Conservation (phyloP, 176 grass and related monocot species). For the Carex pumila region DNA sequence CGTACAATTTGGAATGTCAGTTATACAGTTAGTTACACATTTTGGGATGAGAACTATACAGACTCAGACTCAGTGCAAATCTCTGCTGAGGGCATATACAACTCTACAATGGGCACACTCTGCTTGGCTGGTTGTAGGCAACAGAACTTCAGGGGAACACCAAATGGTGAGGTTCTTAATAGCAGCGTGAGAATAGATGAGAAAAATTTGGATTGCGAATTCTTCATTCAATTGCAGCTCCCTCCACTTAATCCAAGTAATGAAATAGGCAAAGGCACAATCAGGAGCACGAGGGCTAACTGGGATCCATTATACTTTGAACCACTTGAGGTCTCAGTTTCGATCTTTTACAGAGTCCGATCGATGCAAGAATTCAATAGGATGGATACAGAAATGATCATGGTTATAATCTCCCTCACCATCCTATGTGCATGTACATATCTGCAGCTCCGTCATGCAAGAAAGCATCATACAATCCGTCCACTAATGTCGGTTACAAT, state of each 20-base stretch:
- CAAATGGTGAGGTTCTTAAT: too few species aligned
- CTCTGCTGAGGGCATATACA: too few species aligned
- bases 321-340: conserved; percentile 37
- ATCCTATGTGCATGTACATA: conserved; percentile 60
- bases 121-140: too few species aligned
- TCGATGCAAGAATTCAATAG: conserved; percentile 51
- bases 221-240: conserved; percentile 21
- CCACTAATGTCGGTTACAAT: conserved; percentile 75
- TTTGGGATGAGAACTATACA: conserved; percentile 8
- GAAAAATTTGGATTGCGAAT: too few species aligned
- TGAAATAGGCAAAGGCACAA: conserved; percentile 38
- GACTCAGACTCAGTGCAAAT: background rate
- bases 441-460: conserved; percentile 69
- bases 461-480: conserved; percentile 37
- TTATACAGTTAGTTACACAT: conserved; percentile 53
- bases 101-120: too few species aligned
- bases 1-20: conserved; percentile 36
- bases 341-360: conserved; percentile 28
- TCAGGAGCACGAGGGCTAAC: conserved; percentile 59
- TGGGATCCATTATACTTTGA: conserved; percentile 69
- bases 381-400: conserved; percentile 75
- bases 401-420: conserved; percentile 67
- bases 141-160: too few species aligned
- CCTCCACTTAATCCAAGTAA: conserved; percentile 43
- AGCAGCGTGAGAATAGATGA: too few species aligned